phyloP scores from a whole-genome alignment of 164 flowering plant species.

The Hamamelis virginiana region DNA sequence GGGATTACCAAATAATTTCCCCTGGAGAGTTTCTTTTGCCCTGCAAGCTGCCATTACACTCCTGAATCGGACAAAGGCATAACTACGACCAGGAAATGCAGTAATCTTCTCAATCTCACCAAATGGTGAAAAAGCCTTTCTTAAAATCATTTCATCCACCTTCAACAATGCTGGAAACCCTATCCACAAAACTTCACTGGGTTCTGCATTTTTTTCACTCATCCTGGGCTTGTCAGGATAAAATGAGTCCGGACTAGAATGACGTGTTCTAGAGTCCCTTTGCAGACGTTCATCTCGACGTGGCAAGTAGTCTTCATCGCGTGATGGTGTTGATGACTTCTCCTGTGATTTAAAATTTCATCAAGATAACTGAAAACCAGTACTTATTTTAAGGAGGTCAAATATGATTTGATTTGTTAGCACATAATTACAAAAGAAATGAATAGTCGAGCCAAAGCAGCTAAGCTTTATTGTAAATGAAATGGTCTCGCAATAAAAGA shows the following conservation, averaged over 20 bases:
- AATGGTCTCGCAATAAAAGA: not conserved
- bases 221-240: conserved; percentile 46
- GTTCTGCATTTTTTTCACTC: conserved; percentile 64
- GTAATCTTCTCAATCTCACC: conserved; percentile 88
- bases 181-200: conserved; percentile 91
- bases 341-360: conserved; percentile 61
- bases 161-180: conserved; percentile 80
- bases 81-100: conserved; percentile 85
- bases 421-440: conserved; percentile 19
- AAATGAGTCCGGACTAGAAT: conserved; percentile 45
- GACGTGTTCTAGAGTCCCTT: conserved; percentile 54
- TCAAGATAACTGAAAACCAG: not conserved
- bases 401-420: not conserved
- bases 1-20: conserved; percentile 89
- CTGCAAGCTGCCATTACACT: conserved; percentile 64
- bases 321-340: conserved; percentile 49
- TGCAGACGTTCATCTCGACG: conserved; percentile 48
- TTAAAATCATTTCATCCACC: conserved; percentile 65
- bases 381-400: no score
- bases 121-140: conserved; percentile 85
- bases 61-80: conserved; percentile 83
- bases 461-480: not conserved
- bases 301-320: conserved; percentile 45
- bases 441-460: not conserved
- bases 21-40: conserved; percentile 93